phyloP scores from a whole-genome alignment of 306 rosid species.

The Vigna radiata region DNA sequence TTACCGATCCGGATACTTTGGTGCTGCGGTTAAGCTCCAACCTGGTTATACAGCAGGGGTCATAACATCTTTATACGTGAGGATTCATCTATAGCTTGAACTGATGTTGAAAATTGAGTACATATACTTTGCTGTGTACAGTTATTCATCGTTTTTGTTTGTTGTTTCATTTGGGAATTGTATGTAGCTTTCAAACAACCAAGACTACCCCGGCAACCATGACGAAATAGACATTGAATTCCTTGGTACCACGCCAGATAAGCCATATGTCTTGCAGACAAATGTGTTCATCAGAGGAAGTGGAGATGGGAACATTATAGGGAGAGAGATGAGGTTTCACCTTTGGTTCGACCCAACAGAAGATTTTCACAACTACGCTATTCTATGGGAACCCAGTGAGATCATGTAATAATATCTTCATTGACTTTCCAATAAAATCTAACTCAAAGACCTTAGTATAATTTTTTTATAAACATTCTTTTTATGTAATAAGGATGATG shows the following conservation, averaged over 20 bases:
- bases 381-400: conserved; percentile 79
- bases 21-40: conserved; percentile 80
- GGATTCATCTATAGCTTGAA: conserved; percentile 33
- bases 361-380: conserved; percentile 81
- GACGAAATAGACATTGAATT: conserved; percentile 94
- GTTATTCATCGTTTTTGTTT: conserved; percentile 14
- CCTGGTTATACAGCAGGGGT: conserved; percentile 93
- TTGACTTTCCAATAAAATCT: neutral
- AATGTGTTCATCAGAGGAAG: conserved; percentile 90
- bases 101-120: conserved; percentile 11
- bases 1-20: conserved; percentile 81
- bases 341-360: conserved; percentile 96
- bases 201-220: conserved; percentile 80
- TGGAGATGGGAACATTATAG: conserved; percentile 75
- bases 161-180: conserved; percentile 33
- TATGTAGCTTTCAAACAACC: conserved; percentile 86
- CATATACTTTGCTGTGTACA: neutral
- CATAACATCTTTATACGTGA: conserved; percentile 77
- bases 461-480: neutral
- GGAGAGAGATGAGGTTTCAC: conserved; percentile 83
- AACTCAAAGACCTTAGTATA: neutral
- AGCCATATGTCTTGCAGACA: conserved; percentile 90
- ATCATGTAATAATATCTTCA: conserved; percentile 66
- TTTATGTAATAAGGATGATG: neutral
- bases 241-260: conserved; percentile 77